Percentiles rank a stretch among this genome's conserved stretches.
Conservation (phyloP, 768 basidiomycete genomes). For the Mycena latifolia region DNA sequence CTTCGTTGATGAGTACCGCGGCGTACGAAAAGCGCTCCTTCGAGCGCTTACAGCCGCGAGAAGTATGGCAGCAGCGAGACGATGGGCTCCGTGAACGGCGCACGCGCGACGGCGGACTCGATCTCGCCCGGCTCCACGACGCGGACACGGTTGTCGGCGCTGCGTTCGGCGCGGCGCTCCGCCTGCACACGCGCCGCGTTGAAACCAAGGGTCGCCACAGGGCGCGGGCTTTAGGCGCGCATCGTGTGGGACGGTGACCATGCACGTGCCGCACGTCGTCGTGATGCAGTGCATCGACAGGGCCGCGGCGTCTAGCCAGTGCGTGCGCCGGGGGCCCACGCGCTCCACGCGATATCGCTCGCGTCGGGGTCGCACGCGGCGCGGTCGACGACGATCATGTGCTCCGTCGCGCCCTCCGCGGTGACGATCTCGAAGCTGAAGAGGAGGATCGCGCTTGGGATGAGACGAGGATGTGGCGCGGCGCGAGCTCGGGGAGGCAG, state of each 20-base stretch:
- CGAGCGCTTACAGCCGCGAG: slow-evolving; percentile 7
- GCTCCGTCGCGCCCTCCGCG: neutral
- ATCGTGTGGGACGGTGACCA: slow-evolving; percentile 21
- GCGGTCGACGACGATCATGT: slow-evolving; percentile 26
- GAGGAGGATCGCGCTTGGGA: neutral
- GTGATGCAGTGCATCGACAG: slow-evolving; percentile 29
- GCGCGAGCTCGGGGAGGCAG: neutral
- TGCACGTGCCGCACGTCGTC: slow-evolving; percentile 14
- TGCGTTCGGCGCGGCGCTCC: neutral
- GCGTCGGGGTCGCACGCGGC: too few species aligned
- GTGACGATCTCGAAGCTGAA: neutral
- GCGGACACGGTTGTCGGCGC: neutral
- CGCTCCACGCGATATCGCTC: slow-evolving; percentile 9
- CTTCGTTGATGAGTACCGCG: slow-evolving; percentile 8
- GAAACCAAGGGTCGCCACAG: slow-evolving; percentile 18
- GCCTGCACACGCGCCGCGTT: neutral
- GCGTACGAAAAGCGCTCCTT: slow-evolving; percentile 4
- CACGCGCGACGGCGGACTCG: neutral
- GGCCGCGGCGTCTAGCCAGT: slow-evolving; percentile 15
- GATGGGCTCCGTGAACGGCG: neutral
- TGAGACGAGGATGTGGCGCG: neutral
- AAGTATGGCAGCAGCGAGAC: slow-evolving; percentile 1
- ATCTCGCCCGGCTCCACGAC: slow-evolving; percentile 2
- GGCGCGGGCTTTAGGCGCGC: slow-evolving; percentile 19
- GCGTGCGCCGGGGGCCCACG: slow-evolving; percentile 19